Evolutionary conservation across 805 yeast genomes (phyloP).

Genomic region (Tetrapisispora phaffii): DNA sequence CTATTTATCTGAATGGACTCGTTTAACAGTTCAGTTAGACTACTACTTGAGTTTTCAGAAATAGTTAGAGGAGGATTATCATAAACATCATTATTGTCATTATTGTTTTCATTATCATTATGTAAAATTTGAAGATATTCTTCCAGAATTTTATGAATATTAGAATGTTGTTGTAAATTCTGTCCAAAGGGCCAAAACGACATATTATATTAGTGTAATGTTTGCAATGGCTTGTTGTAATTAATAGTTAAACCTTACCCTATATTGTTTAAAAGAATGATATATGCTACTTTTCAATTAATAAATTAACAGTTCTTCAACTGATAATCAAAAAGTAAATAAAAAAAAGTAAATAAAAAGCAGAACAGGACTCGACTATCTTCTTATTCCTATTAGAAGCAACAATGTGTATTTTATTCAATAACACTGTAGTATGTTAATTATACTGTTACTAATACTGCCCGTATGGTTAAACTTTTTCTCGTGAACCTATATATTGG

Average conservation of each 20-base stretch:
- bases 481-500: too few species aligned
- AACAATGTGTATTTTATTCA: too few species aligned
- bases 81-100: not conserved
- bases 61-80: not conserved
- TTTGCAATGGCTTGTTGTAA: not conserved
- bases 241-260: not conserved
- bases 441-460: too few species aligned
- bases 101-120: conserved; percentile 1
- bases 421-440: too few species aligned
- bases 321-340: too few species aligned
- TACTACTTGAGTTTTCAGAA: not conserved
- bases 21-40: not conserved
- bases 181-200: conserved; percentile 36
- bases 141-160: conserved; percentile 29
- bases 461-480: too few species aligned
- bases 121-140: conserved; percentile 22
- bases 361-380: not conserved
- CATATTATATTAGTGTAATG: conserved; percentile 10
- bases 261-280: not conserved
- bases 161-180: conserved; percentile 20
- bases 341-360: not conserved
- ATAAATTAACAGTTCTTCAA: not conserved
- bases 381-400: not conserved
- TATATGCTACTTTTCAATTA: not conserved
- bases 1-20: not conserved